Percentiles rank a stretch among this genome's conserved stretches.
Evolutionary conservation across 1,284 basidiomycete genomes (phyloP).

Genomic region (Coniophora puteana): DNA sequence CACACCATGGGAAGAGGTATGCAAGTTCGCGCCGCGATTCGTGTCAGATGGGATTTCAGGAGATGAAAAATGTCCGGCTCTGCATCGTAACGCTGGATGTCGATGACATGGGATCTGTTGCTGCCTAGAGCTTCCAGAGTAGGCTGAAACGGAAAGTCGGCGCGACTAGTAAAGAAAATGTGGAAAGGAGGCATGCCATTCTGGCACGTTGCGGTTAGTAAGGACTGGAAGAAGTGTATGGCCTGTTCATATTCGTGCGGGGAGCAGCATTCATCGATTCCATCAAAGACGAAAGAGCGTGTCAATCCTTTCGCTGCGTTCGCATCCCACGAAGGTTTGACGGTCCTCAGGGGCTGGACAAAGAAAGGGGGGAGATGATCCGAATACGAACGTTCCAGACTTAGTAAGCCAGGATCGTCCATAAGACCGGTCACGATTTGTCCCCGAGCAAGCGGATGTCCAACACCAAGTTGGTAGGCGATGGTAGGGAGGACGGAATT

Average conservation of each 20-base stretch:
- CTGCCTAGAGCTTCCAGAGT: no score
- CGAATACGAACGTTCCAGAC: neutral
- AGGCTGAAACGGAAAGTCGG: neutral
- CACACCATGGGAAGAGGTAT: no score
- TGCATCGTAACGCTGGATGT: no score
- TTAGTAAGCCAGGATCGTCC: neutral
- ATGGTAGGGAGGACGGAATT: neutral
- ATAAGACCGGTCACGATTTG: neutral
- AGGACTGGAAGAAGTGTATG: neutral
- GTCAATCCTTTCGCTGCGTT: neutral
- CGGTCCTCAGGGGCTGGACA: constrained; percentile 1
- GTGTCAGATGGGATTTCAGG: no score
- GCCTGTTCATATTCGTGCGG: neutral
- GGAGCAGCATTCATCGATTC: constrained; percentile 6
- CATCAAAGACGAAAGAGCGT: constrained; percentile 2
- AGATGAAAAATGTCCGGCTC: no score
- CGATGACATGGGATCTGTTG: no score
- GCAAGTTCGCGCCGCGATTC: no score
- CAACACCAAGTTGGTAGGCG: neutral
- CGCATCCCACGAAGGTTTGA: no score
- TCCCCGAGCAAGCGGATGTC: neutral
- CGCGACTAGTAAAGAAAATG: constrained; percentile 3
- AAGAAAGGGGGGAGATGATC: constrained; percentile 1
- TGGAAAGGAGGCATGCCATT: neutral
- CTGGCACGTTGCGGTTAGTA: neutral